Evolutionary conservation across 2,329 filamentous ascomycete genomes (phyloP).

Genomic region (Calcarisporium arbuscula): DNA sequence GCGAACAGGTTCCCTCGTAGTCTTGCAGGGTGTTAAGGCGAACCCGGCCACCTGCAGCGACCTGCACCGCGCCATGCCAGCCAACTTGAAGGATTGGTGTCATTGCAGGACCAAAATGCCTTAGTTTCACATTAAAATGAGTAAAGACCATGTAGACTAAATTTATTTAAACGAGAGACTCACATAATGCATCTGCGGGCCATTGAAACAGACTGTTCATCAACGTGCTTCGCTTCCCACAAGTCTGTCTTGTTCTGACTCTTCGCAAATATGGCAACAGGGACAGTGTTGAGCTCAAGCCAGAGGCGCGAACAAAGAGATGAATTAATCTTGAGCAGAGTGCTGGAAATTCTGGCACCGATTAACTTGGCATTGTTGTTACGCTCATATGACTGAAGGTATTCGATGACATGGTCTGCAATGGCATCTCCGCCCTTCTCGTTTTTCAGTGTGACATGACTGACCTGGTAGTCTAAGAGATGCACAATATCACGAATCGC

Average conservation of each 20-base stretch:
- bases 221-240: conserved; percentile 55
- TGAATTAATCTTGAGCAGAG: conserved; percentile 55
- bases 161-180: conserved; percentile 26
- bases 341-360: conserved; percentile 61
- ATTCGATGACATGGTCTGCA: conserved; percentile 52
- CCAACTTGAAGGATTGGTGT: conserved; percentile 63
- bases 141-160: no score
- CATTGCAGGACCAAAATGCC: conserved; percentile 66
- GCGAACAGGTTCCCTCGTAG: conserved; percentile 55
- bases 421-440: conserved; percentile 37
- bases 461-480: conserved; percentile 64
- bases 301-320: conserved; percentile 64
- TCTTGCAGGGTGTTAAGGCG: conserved; percentile 49
- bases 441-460: conserved; percentile 43
- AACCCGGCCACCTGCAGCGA: conserved; percentile 60
- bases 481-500: conserved; percentile 71
- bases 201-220: conserved; percentile 78
- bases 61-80: conserved; percentile 62
- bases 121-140: conserved; percentile 23
- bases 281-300: conserved; percentile 70
- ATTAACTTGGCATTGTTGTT: conserved; percentile 68
- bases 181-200: conserved; percentile 71
- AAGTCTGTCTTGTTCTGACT: conserved; percentile 33
- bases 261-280: conserved; percentile 59
- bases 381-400: conserved; percentile 54